phyloP scores from a whole-genome alignment of 2,329 filamentous ascomycete species.

The Cytospora paraplurivora region DNA sequence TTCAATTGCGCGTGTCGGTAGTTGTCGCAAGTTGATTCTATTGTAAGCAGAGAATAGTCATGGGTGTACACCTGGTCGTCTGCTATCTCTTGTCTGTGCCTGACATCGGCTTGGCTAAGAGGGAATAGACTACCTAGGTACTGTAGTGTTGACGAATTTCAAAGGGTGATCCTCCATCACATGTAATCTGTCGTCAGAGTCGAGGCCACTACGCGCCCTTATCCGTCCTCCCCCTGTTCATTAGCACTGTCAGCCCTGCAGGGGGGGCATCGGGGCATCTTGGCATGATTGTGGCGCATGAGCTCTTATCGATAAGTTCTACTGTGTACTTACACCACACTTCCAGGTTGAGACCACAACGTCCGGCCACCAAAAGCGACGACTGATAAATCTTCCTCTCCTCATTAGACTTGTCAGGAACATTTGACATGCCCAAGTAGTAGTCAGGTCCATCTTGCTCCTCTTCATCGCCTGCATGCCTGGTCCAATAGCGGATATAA shows the following conservation, averaged over 20 bases:
- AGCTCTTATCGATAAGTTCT: slow-evolving; percentile 5
- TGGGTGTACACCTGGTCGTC: not conserved
- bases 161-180: slow-evolving; percentile 23
- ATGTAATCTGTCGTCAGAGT: slow-evolving; percentile 21
- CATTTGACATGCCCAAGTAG: no score
- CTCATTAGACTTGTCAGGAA: no score
- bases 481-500: no score
- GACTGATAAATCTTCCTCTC: no score
- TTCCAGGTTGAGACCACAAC: no score
- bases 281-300: not conserved
- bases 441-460: no score
- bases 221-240: not conserved
- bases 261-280: not conserved
- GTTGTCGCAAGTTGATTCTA: not conserved
- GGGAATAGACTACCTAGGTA: not conserved
- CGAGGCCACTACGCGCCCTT: not conserved
- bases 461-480: no score
- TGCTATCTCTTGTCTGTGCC: not conserved
- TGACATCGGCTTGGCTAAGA: not conserved
- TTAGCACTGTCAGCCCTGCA: no score
- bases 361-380: no score
- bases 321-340: no score
- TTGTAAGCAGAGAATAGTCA: not conserved
- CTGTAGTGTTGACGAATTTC: slow-evolving; percentile 12
- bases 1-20: not conserved